phyloP scores from a whole-genome alignment of 768 basidiomycete species.

The Auricularia auricula-judae region DNA sequence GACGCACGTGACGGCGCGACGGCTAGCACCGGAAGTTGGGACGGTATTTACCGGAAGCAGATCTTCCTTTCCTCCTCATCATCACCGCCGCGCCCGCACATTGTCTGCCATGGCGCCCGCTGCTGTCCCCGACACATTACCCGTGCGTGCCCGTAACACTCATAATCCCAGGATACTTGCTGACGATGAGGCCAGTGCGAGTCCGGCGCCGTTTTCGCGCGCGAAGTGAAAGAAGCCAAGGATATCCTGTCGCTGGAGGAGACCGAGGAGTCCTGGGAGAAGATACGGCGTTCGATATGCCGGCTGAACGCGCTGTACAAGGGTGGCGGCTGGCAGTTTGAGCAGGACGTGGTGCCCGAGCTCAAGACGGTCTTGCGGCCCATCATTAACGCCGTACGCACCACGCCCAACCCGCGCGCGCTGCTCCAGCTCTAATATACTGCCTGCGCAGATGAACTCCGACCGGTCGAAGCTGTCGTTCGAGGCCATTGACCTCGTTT shows the following conservation, averaged over 20 bases:
- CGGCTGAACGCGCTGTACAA: slow-evolving; percentile 38
- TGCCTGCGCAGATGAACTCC: slow-evolving; percentile 30
- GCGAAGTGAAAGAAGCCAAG: neutral
- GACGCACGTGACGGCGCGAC: no score
- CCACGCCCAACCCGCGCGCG: neutral
- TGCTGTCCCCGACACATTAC: neutral
- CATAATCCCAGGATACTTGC: neutral
- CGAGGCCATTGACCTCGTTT: slow-evolving; percentile 52
- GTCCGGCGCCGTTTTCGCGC: neutral
- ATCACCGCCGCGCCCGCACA: no score
- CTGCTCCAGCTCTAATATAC: neutral
- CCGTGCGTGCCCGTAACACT: neutral
- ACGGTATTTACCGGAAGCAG: no score
- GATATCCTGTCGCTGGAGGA: slow-evolving; percentile 34
- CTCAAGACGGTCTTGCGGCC: slow-evolving; percentile 44
- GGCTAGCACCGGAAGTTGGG: no score
- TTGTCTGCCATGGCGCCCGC: neutral
- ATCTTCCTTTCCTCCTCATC: no score
- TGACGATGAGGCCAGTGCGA: neutral
- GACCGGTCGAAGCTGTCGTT: slow-evolving; percentile 67
- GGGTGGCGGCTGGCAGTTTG: slow-evolving; percentile 40
- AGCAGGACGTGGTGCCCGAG: slow-evolving; percentile 37
- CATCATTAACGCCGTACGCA: slow-evolving; percentile 39
- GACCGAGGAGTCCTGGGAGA: slow-evolving; percentile 75
- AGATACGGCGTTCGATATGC: slow-evolving; percentile 39